Conservation (phyloP, 176 grass and related monocot genomes). For the Oryza officinalis region DNA sequence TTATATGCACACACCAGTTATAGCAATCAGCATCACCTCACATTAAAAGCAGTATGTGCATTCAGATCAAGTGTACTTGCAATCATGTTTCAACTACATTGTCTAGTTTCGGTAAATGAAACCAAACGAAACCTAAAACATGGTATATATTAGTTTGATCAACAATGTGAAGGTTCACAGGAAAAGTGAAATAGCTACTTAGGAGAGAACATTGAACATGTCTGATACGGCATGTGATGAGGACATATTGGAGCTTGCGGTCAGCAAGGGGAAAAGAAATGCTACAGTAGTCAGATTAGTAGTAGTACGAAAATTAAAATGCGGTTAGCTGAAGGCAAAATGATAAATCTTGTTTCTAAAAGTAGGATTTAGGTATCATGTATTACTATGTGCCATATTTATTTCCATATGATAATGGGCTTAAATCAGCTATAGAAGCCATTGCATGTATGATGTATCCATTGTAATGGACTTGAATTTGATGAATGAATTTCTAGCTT, state of each 20-base stretch:
- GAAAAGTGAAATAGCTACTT: background rate
- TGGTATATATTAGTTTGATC: slow-evolving; percentile 12
- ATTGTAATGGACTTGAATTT: background rate
- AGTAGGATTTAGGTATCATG: background rate
- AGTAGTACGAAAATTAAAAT: background rate
- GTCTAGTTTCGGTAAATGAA: slow-evolving; percentile 5
- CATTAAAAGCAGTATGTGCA: background rate
- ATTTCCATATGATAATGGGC: background rate
- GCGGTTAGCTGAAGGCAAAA: background rate
- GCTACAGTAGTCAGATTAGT: background rate
- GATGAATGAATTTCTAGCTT: background rate
- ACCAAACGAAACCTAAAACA: slow-evolving; percentile 11
- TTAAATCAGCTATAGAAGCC: background rate
- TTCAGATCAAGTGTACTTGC: background rate
- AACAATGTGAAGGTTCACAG: background rate
- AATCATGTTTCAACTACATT: background rate
- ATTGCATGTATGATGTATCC: background rate
- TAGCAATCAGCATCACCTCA: background rate
- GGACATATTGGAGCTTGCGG: background rate
- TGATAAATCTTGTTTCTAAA: background rate
- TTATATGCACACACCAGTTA: slow-evolving; percentile 1
- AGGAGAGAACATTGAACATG: background rate
- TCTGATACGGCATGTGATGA: background rate
- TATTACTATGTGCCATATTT: background rate
- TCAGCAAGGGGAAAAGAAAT: background rate